These are phyloP conservation scores for Cryptosporidium sp. DNA, from an alignment of 169 alveolate species.

Conservation along the genomic window DNA sequence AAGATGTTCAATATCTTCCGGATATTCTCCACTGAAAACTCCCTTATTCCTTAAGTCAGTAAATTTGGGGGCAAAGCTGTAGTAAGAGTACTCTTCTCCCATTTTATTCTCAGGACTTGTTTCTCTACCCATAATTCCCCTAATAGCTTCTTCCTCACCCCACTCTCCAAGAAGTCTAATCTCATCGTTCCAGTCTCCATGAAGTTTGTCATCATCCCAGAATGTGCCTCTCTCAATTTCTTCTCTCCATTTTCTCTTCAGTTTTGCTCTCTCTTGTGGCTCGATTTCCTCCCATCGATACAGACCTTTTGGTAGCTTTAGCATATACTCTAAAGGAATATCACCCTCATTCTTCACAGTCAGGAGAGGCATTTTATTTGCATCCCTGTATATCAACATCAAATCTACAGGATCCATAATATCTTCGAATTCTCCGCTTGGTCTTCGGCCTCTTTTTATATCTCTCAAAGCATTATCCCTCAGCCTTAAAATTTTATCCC, in stretches of 20 bases:
- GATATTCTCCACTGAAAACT: slow-evolving; percentile 46
- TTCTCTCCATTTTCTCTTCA: slow-evolving; percentile 63
- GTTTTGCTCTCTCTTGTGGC: slow-evolving; percentile 48
- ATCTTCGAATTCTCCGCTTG: slow-evolving; percentile 3
- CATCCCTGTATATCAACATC: slow-evolving; percentile 40
- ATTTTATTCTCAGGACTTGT: not conserved
- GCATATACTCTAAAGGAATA: slow-evolving; percentile 37
- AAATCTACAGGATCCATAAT: slow-evolving; percentile 35
- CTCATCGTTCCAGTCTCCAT: slow-evolving; percentile 68
- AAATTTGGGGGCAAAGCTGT: slow-evolving; percentile 28
- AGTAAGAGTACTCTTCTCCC: slow-evolving; percentile 38
- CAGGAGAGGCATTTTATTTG: slow-evolving; percentile 41
- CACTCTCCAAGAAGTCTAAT: slow-evolving; percentile 67
- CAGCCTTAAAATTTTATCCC: slow-evolving; percentile 18
- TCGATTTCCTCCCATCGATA: slow-evolving; percentile 61
- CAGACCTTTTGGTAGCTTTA: slow-evolving; percentile 41
- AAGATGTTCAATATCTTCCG: slow-evolving; percentile 54
- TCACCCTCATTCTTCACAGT: slow-evolving; percentile 26
- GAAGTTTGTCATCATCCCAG: slow-evolving; percentile 68
- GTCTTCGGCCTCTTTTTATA: slow-evolving; percentile 30
- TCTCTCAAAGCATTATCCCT: slow-evolving; percentile 14
- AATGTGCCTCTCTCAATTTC: slow-evolving; percentile 56
- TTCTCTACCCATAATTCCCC: slow-evolving; percentile 59
- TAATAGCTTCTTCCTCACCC: slow-evolving; percentile 59
- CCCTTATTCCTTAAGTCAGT: slow-evolving; percentile 47